Evolutionary conservation across 495 filamentous ascomycete genomes (phyloP).

Genomic region (Cryomyces minteri): DNA sequence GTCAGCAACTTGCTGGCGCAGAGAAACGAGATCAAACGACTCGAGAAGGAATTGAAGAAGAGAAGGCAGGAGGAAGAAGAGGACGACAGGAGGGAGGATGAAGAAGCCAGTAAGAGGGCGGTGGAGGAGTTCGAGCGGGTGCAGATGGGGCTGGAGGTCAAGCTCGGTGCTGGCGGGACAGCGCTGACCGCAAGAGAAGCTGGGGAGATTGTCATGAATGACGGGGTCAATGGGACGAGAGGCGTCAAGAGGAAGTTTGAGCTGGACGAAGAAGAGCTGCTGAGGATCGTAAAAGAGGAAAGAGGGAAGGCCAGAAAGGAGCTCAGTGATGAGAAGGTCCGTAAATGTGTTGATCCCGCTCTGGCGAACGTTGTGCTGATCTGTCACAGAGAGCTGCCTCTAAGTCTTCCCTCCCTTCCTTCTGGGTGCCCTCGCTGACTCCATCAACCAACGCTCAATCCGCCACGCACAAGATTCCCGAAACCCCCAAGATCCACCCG

Average conservation of each 20-base stretch:
- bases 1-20: slow-evolving; percentile 80
- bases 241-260: slow-evolving; percentile 63
- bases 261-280: slow-evolving; percentile 63
- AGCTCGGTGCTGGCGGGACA: slow-evolving; percentile 19
- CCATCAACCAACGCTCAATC: slow-evolving; percentile 34
- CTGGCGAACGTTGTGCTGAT: not conserved
- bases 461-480: slow-evolving; percentile 30
- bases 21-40: slow-evolving; percentile 77
- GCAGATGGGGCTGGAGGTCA: slow-evolving; percentile 50
- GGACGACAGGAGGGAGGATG: slow-evolving; percentile 32
- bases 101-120: slow-evolving; percentile 23
- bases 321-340: slow-evolving; percentile 59
- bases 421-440: slow-evolving; percentile 83
- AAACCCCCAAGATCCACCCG: slow-evolving; percentile 50
- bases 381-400: slow-evolving; percentile 11
- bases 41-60: slow-evolving; percentile 47
- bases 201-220: slow-evolving; percentile 26
- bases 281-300: slow-evolving; percentile 50
- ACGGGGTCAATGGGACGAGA: slow-evolving; percentile 10
- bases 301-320: slow-evolving; percentile 41
- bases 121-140: slow-evolving; percentile 26
- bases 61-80: slow-evolving; percentile 34
- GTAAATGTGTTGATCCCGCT: not conserved
- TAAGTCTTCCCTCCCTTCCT: slow-evolving; percentile 66
- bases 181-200: slow-evolving; percentile 19